Percentiles rank a stretch among this genome's conserved stretches.
Evolutionary conservation across 2,329 filamentous ascomycete species (phyloP).

Genomic region (Ilyonectria destructans): DNA sequence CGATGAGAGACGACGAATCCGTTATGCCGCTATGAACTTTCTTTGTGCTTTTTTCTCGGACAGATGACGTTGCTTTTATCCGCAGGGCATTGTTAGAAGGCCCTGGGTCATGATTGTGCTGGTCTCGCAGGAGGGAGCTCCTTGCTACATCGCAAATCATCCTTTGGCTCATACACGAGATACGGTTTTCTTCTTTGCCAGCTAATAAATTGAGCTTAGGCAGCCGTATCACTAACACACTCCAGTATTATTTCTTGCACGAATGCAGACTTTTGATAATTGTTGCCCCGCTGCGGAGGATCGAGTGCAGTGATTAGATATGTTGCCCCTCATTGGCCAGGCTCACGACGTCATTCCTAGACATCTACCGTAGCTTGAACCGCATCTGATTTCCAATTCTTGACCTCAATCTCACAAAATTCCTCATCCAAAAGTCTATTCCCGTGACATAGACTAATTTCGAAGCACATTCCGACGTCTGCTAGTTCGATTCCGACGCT

Average conservation of each 20-base stretch:
- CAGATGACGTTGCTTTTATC: background rate
- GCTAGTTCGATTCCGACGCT: background rate
- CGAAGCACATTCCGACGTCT: too few relatives aligned
- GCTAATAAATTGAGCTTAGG: conserved; percentile 11
- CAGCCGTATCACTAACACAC: background rate
- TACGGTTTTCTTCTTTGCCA: background rate
- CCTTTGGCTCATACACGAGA: conserved; percentile 1
- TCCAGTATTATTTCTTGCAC: background rate
- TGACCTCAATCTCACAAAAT: too few relatives aligned
- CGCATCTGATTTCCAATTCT: background rate
- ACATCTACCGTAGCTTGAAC: background rate
- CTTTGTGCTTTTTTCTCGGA: background rate
- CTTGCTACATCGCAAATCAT: conserved; percentile 3
- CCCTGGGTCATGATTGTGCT: background rate
- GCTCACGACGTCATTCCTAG: conserved; percentile 16
- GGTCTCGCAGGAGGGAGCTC: background rate
- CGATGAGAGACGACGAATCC: conserved; percentile 4
- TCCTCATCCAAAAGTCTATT: too few relatives aligned
- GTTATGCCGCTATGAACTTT: background rate
- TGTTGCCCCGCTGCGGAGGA: conserved; percentile 5
- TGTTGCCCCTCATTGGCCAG: conserved; percentile 21
- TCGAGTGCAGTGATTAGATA: background rate
- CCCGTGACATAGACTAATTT: background rate
- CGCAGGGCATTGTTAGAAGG: background rate
- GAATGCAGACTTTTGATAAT: background rate